phyloP scores from a whole-genome alignment of 1,284 basidiomycete genomes.

The Crucibulum cyathiforme region DNA sequence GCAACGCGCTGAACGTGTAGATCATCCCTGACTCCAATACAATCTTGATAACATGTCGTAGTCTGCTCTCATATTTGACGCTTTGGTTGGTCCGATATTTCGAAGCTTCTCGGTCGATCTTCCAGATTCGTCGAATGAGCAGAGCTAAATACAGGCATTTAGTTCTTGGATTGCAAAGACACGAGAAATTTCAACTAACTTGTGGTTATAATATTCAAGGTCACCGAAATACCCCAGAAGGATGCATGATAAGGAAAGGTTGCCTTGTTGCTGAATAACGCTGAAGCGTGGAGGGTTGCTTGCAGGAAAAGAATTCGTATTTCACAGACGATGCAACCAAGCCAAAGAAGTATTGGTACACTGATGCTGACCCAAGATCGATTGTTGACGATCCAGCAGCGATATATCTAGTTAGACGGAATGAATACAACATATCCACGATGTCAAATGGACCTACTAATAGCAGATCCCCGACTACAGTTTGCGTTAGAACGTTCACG shows the following conservation, averaged over 20 bases:
- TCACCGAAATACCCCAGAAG: conserved; percentile 10
- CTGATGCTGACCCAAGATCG: conserved; percentile 6
- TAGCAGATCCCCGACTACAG: background rate
- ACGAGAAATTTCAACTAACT: conserved; percentile 10
- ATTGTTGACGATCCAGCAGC: conserved; percentile 13
- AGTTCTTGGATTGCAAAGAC: background rate
- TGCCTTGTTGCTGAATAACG: conserved; percentile 1
- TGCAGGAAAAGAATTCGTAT: conserved; percentile 10
- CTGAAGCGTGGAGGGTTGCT: conserved; percentile 2
- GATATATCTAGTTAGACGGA: conserved; percentile 11
- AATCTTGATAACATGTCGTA: conserved; percentile 4
- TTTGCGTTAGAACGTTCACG: background rate
- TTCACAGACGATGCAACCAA: conserved; percentile 8
- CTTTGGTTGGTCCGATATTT: background rate
- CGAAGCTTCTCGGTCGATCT: conserved; percentile 1
- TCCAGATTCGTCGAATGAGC: conserved; percentile 3
- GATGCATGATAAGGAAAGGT: conserved; percentile 3
- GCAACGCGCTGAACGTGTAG: conserved; percentile 4
- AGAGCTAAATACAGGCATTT: background rate
- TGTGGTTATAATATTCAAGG: conserved; percentile 11
- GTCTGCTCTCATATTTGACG: background rate
- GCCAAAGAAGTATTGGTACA: conserved; percentile 10
- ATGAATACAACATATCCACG: background rate
- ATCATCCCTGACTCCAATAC: conserved; percentile 11
- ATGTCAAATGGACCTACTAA: background rate